phyloP scores from a whole-genome alignment of 192 early-diverging fungal species.

The Lobosporangium transversale region DNA sequence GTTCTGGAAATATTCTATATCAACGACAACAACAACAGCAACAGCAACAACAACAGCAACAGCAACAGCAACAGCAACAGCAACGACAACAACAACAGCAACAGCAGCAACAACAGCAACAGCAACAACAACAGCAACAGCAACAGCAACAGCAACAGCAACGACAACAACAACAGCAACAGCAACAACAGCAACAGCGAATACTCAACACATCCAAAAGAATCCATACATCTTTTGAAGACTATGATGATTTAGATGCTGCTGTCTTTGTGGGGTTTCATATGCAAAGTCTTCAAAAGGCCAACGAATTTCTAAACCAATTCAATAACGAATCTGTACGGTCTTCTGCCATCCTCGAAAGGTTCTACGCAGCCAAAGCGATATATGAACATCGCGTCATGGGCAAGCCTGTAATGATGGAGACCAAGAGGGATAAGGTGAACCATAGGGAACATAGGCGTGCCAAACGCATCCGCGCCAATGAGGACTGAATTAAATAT shows the following conservation, averaged over 20 bases:
- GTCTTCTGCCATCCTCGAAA: background rate
- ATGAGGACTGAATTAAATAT: too few species aligned
- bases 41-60: too few species aligned
- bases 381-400: conserved; percentile 9
- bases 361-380: conserved; percentile 6
- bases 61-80: too few species aligned
- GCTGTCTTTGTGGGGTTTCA: conserved; percentile 19
- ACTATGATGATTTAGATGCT: conserved; percentile 13
- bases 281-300: conserved; percentile 20
- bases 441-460: background rate
- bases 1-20: background rate
- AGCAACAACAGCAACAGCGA: background rate
- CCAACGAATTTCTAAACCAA: conserved; percentile 13
- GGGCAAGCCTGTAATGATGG: background rate
- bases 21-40: too few species aligned
- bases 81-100: background rate
- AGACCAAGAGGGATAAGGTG: too few species aligned
- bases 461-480: background rate
- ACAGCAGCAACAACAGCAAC: background rate
- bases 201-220: background rate
- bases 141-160: background rate
- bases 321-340: conserved; percentile 13
- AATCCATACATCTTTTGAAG: background rate
- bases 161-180: too few species aligned
- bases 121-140: background rate